Evolutionary conservation across 1,284 basidiomycete genomes (phyloP).

Genomic region (Jaminaea rosea): DNA sequence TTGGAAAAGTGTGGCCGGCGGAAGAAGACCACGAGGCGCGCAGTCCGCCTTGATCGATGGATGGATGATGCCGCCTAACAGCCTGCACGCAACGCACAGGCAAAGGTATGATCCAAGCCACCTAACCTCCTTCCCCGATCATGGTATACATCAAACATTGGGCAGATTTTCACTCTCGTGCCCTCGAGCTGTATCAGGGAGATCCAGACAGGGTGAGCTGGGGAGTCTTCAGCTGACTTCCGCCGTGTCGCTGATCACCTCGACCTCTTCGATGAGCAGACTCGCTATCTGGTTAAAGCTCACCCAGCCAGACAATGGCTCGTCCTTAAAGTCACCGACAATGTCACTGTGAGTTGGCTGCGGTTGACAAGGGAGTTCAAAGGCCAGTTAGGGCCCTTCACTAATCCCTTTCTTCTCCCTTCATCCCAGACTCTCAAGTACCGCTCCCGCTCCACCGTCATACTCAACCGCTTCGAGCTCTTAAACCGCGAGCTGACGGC

Average conservation of each 20-base stretch:
- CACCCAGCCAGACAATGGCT: constrained; percentile 22
- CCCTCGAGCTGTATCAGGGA: constrained; percentile 23
- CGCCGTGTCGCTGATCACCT: neutral
- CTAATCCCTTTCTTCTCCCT: neutral
- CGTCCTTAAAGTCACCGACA: constrained; percentile 37
- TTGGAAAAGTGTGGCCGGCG: too few species aligned
- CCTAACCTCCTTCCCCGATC: neutral
- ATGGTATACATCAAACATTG: constrained; percentile 40
- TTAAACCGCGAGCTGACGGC: constrained; percentile 72
- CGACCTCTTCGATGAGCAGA: constrained; percentile 6
- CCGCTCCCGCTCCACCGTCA: constrained; percentile 82
- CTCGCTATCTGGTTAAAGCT: constrained; percentile 33
- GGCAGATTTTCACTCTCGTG: constrained; percentile 29
- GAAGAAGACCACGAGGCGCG: too few species aligned
- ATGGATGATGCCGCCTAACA: too few species aligned
- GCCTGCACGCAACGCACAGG: too few species aligned
- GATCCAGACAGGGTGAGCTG: constrained; percentile 16
- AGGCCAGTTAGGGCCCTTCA: neutral
- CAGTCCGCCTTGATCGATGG: too few species aligned
- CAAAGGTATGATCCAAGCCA: too few species aligned
- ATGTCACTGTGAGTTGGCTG: constrained; percentile 18
- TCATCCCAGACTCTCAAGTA: constrained; percentile 59
- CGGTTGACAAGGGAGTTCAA: too few species aligned
- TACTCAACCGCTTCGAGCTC: constrained; percentile 85
- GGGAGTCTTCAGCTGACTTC: neutral